phyloP scores from a whole-genome alignment of 2,329 filamentous ascomycete genomes.

The Sclerotinia trifoliorum region DNA sequence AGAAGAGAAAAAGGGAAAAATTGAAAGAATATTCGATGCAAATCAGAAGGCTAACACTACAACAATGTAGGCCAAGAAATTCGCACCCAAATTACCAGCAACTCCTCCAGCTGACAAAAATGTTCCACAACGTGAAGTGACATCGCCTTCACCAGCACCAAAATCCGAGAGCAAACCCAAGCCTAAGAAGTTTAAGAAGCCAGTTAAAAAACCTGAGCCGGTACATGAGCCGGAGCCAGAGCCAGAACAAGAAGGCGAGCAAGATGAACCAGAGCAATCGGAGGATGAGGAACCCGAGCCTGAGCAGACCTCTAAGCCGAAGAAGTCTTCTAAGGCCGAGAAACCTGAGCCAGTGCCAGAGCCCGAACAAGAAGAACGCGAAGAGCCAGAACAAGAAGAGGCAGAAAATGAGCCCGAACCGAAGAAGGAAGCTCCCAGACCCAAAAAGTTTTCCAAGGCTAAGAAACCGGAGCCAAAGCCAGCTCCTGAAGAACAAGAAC shows the following conservation, averaged over 20 bases:
- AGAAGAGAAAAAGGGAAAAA: conserved; percentile 10
- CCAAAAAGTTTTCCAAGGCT: conserved; percentile 3
- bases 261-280: conserved; percentile 45
- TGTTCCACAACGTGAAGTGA: conserved; percentile 18
- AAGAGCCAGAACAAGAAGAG: conserved; percentile 42
- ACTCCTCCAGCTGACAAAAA: conserved; percentile 23
- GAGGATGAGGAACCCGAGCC: conserved; percentile 56
- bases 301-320: not conserved
- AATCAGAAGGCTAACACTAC: conserved; percentile 21
- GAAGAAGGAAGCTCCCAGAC: not conserved
- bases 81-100: conserved; percentile 22
- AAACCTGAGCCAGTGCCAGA: not conserved
- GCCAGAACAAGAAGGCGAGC: conserved; percentile 40
- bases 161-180: conserved; percentile 1
- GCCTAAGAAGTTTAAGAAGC: conserved; percentile 18
- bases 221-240: conserved; percentile 42
- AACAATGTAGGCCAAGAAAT: conserved; percentile 24
- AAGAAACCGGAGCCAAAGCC: not conserved
- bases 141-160: conserved; percentile 18
- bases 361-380: not conserved
- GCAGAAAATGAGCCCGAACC: conserved; percentile 51
- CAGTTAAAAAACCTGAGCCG: conserved; percentile 50
- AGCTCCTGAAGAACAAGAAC: not conserved
- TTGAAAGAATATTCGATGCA: conserved; percentile 21
- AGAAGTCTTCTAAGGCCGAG: conserved; percentile 7